Evolutionary conservation across 1,284 basidiomycete genomes (phyloP).

Genomic region (Mrakiaceae sp.): DNA sequence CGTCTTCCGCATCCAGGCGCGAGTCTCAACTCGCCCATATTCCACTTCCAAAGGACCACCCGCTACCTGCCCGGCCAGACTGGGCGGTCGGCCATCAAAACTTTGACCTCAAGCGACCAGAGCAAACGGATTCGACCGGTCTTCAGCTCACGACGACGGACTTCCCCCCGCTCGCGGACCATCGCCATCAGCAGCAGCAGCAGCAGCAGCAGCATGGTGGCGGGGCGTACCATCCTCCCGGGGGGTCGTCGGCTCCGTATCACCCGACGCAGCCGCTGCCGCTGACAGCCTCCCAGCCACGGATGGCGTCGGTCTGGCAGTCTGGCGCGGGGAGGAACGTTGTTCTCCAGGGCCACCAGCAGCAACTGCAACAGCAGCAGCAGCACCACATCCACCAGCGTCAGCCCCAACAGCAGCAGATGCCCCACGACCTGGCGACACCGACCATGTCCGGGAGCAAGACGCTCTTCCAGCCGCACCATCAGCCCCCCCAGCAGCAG

Average conservation of each 20-base stretch:
- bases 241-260: too few relatives aligned
- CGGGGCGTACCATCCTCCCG: too few relatives aligned
- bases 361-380: neutral
- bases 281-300: neutral
- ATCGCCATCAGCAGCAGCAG: neutral
- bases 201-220: too few relatives aligned
- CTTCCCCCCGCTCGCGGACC: conserved; percentile 9
- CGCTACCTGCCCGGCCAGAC: conserved; percentile 14
- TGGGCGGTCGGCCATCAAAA: conserved; percentile 17
- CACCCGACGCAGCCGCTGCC: too few relatives aligned
- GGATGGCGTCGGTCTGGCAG: neutral
- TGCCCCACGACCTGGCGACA: neutral
- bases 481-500: too few relatives aligned
- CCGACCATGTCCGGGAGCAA: neutral
- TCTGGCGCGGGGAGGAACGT: neutral
- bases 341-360: conserved; percentile 1
- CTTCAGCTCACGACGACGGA: conserved; percentile 4
- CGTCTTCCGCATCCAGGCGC: conserved; percentile 9
- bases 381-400: neutral
- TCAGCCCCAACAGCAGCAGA: neutral
- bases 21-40: conserved; percentile 11
- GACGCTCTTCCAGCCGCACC: too few relatives aligned
- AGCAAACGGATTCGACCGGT: neutral
- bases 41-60: conserved; percentile 16
- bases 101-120: conserved; percentile 13